phyloP scores from a whole-genome alignment of 345 rosid species.

The Eucalyptus decipiens region DNA sequence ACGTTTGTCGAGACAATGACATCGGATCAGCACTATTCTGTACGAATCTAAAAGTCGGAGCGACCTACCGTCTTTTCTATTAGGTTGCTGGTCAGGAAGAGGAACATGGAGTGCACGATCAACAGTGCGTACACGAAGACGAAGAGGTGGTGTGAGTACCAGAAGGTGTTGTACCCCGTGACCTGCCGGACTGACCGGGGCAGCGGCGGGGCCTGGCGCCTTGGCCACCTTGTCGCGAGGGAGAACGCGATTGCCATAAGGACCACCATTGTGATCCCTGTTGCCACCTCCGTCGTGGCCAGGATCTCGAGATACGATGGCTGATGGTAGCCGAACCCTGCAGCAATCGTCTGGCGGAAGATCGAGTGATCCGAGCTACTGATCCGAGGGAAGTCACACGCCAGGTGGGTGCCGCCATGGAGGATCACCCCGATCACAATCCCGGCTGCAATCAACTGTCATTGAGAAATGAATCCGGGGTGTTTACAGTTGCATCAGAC shows the following conservation, averaged over 20 bases:
- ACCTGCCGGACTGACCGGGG: slow-evolving; percentile 32
- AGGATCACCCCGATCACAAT: slow-evolving; percentile 41
- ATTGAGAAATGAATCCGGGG: not conserved
- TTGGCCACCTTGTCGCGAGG: slow-evolving; percentile 46
- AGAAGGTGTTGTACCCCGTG: slow-evolving; percentile 40
- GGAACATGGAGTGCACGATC: slow-evolving; percentile 50
- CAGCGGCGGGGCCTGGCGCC: slow-evolving; percentile 19
- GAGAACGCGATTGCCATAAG: slow-evolving; percentile 38
- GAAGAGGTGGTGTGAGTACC: slow-evolving; percentile 59
- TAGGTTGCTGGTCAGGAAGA: slow-evolving; percentile 26
- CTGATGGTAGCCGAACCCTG: slow-evolving; percentile 31
- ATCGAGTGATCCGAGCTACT: slow-evolving; percentile 12
- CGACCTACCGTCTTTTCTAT: slow-evolving; percentile 32
- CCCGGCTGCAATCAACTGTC: slow-evolving; percentile 38
- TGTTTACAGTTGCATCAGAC: not conserved
- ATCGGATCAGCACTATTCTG: not conserved
- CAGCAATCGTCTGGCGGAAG: slow-evolving; percentile 26
- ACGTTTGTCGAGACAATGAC: not conserved
- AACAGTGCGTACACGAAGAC: slow-evolving; percentile 36
- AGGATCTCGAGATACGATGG: slow-evolving; percentile 33
- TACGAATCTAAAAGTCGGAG: not conserved
- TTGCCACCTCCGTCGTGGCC: slow-evolving; percentile 33
- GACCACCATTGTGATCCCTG: slow-evolving; percentile 44
- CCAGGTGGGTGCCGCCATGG: slow-evolving; percentile 53
- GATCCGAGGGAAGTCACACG: slow-evolving; percentile 46